Evolutionary conservation across 2,329 filamentous ascomycete species (phyloP), one percentile per base, ranked within the genome.

Genomic region (Cercospora janseana): DNA sequence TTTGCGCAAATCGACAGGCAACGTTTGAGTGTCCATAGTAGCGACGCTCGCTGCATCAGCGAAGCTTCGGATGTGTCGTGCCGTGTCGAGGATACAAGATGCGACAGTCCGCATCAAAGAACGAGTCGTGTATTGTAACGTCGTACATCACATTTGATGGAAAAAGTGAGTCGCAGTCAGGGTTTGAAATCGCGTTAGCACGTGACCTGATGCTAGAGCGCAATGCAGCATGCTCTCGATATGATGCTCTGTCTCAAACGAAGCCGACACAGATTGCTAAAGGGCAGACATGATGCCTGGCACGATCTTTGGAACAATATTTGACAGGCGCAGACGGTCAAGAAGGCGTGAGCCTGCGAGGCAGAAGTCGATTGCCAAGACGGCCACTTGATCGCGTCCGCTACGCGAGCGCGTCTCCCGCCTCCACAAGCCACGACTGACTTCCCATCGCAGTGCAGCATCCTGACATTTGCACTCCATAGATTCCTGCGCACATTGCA

Each of bases 1-100:
- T 24, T 66, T 70, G 13, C 63, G 60, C 4, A 71, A 64, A 50
- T 75, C 67, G 12, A 75, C 67, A 3, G 70, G 64, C 23, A 74
- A 56, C 12, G 72, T 69, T 5, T 60, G 44, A 9, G 73, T 75
- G 24, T 69, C 60, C 58, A 58, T 62, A 21, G 49, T 32, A 24
- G 21, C 6, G 13, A 23, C 7, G 8, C 13, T 21, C 21, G 42
- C 23, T 18, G 28, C 42, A 45, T 45, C 34, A 18, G 21, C 4
- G 3, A 13, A 8, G 12, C 12, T 8, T 15, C 35, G 35, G 16
- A 40, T 26, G 1, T 40, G 13, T 26, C 20, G 20, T 13, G 35
- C 21, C 21, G 35, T 8, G 23, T 26, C 3, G 6, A 13, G 15
- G 35, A 26, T 40, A n/a, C n/a, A 40, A 20, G 15, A 13, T 13